Evolutionary conservation across 2,329 filamentous ascomycete genomes (phyloP).

Genomic region (Cordyceps cicadae): DNA sequence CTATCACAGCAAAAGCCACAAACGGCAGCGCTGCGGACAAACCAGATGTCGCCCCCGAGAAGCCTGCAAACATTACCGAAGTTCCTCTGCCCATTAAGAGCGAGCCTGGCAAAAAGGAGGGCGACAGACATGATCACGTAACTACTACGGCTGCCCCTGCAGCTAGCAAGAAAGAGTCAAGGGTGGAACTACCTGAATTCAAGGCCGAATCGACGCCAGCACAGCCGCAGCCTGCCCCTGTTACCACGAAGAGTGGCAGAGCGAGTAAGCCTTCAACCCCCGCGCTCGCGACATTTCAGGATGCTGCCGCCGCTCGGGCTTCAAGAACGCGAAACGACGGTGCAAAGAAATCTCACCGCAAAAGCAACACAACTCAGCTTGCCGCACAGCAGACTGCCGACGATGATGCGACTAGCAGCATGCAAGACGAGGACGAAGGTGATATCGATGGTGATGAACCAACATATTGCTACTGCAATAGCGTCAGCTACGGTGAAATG

Average conservation of each 20-base stretch:
- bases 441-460: conserved; percentile 64
- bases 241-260: conserved; percentile 57
- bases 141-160: conserved; percentile 17
- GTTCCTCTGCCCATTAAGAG: conserved; percentile 25
- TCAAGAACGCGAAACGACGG: conserved; percentile 38
- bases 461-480: conserved; percentile 71
- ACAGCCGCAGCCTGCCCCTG: conserved; percentile 31
- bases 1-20: conserved; percentile 53
- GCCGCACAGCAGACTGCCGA: conserved; percentile 25
- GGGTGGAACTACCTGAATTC: conserved; percentile 27
- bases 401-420: conserved; percentile 35
- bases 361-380: conserved; percentile 27
- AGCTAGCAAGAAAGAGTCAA: conserved; percentile 35
- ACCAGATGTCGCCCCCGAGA: conserved; percentile 23
- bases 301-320: conserved; percentile 45
- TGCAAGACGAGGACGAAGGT: conserved; percentile 36
- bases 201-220: conserved; percentile 39
- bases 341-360: conserved; percentile 52
- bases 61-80: conserved; percentile 47
- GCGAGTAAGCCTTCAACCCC: conserved; percentile 61
- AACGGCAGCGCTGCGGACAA: conserved; percentile 38
- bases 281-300: conserved; percentile 50
- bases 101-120: conserved; percentile 27
- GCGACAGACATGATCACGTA: conserved; percentile 21
- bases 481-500: conserved; percentile 77